Evolutionary conservation across 1,284 basidiomycete species (phyloP).

Genomic region (Dichomitus squalens): DNA sequence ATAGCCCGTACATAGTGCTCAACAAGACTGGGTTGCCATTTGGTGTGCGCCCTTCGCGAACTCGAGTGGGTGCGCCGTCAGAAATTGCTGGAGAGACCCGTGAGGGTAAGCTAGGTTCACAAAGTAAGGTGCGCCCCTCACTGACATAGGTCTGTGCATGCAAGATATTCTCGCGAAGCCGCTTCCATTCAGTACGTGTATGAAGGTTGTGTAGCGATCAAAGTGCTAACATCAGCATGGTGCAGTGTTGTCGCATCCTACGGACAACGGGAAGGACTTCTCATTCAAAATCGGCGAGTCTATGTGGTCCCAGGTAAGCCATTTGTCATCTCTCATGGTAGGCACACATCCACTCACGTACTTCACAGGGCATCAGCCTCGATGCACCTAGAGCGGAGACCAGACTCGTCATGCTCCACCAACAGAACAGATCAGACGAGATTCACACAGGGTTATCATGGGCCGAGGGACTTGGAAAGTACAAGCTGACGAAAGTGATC

Average conservation of each 20-base stretch:
- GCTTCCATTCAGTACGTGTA: slow-evolving; percentile 74
- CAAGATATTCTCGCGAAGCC: slow-evolving; percentile 61
- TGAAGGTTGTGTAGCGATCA: background rate
- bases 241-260: slow-evolving; percentile 87
- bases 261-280: slow-evolving; percentile 84
- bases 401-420: slow-evolving; percentile 76
- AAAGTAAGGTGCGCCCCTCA: background rate
- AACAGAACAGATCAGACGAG: slow-evolving; percentile 73
- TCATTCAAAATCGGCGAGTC: slow-evolving; percentile 87
- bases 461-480: slow-evolving; percentile 93
- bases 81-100: slow-evolving; percentile 85
- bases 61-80: slow-evolving; percentile 71
- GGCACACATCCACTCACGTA: background rate
- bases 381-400: slow-evolving; percentile 93
- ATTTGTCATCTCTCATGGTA: slow-evolving; percentile 2
- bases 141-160: background rate
- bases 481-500: slow-evolving; percentile 95
- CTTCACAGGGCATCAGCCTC: slow-evolving; percentile 73
- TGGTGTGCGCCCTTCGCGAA: slow-evolving; percentile 67
- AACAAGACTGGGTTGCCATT: slow-evolving; percentile 96
- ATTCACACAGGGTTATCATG: slow-evolving; percentile 91
- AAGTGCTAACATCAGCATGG: slow-evolving; percentile 36
- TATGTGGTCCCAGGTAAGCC: slow-evolving; percentile 83
- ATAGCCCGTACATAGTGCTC: slow-evolving; percentile 89
- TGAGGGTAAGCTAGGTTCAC: slow-evolving; percentile 44